Evolutionary conservation across 2,329 filamentous ascomycete genomes (phyloP), one percentile per base, ranked within the genome.

Genomic region (Cercospora nicotianae): DNA sequence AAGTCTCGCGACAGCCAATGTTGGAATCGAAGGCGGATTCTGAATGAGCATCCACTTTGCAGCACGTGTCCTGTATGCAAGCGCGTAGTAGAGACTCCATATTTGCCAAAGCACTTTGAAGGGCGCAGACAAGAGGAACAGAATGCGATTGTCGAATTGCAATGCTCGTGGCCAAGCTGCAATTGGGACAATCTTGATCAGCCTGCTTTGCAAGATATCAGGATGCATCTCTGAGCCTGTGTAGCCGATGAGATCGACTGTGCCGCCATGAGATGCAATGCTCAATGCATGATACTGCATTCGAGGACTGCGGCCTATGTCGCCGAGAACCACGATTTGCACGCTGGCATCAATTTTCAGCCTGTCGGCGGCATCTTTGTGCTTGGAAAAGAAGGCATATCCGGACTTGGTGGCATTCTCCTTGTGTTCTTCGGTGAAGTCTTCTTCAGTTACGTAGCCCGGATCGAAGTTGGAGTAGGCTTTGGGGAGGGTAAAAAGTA

Each of bases 281-380:
- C 94, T 98, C 73, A 97, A 83, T 20, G 94, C 94, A 85, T 99
- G 95, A 75, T 99, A 98, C 77, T 98, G 94, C 94, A 99, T 99
- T 66, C 95, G 92, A 60, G 95, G 95, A 78, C 94, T 98, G 57
- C 94, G 89, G 45, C 95, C 95, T 78, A 99, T 94, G 77, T 99
- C 95, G 55, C 95, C 95, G 30, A 99, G 86, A 18, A 99, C 95
- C 16, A 99, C 85, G 63, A 99, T 88, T 79, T 97, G 93, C 53
- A 94, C 86, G 0, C 84, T 86, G 39, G 82, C 80, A 67, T 84
- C 80, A 42, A 75, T 72, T 60, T 77, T 78, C 63, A 75, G 69
- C 69, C 75, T 30, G 7, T 73, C 74, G 60, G 73, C 63, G 9
- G 48, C 58, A 36, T 75, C 68, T 26, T 71, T 72, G 60, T 75